A percentile compares a stretch with the other conserved stretches of the same genome.
phyloP scores from a whole-genome alignment of 805 yeast species.

The Candida andamanensis region DNA sequence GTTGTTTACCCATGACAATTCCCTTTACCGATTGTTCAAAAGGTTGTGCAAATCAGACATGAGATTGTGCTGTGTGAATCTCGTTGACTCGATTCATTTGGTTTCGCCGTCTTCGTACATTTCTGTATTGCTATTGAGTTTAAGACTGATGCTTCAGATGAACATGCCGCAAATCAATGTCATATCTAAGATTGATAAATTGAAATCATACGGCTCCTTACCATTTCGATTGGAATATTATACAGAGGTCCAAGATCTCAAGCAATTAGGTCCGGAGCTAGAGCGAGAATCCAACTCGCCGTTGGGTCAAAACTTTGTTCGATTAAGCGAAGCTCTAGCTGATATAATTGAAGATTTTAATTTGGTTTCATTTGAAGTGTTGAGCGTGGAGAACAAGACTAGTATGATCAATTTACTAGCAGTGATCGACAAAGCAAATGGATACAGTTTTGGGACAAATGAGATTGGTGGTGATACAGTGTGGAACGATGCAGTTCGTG shows the following conservation, averaged over 20 bases:
- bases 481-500: conserved; percentile 95
- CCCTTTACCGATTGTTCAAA: conserved; percentile 64
- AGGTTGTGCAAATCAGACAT: conserved; percentile 49
- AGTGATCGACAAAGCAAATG: conserved; percentile 84
- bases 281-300: conserved; percentile 68
- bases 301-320: conserved; percentile 56
- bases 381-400: conserved; percentile 85
- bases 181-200: conserved; percentile 81
- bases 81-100: conserved; percentile 77
- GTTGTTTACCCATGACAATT: conserved; percentile 82
- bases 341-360: conserved; percentile 85
- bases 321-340: conserved; percentile 69
- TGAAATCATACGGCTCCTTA: conserved; percentile 70
- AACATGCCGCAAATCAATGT: conserved; percentile 93
- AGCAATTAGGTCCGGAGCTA: conserved; percentile 59
- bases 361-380: conserved; percentile 80
- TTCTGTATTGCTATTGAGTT: conserved; percentile 70
- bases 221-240: conserved; percentile 83
- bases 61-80: conserved; percentile 77
- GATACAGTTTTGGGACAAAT: conserved; percentile 86
- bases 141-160: conserved; percentile 88
- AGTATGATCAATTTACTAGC: conserved; percentile 82
- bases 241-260: conserved; percentile 86
- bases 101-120: conserved; percentile 87
- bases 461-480: conserved; percentile 96